phyloP scores from a whole-genome alignment of 2,329 filamentous ascomycete species.

The Elsinoe perseae region DNA sequence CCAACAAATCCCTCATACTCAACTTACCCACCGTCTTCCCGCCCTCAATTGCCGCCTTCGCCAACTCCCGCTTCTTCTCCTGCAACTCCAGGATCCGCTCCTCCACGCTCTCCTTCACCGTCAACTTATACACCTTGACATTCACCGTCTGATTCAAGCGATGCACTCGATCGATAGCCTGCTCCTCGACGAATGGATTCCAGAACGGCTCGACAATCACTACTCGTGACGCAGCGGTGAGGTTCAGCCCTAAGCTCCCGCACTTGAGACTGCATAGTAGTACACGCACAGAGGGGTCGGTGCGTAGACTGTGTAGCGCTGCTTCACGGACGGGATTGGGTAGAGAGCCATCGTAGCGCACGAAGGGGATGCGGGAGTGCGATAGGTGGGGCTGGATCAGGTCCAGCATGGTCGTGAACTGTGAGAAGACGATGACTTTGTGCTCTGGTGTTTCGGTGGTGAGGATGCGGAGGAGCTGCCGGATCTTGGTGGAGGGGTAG shows the following conservation, averaged over 20 bases:
- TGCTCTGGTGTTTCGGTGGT: conserved; percentile 68
- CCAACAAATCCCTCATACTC: conserved; percentile 85
- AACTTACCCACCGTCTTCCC: conserved; percentile 74
- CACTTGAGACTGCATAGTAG: conserved; percentile 91
- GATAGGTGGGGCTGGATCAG: conserved; percentile 86
- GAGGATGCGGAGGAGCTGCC: conserved; percentile 73
- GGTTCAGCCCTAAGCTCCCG: conserved; percentile 82
- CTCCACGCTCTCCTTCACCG: conserved; percentile 78
- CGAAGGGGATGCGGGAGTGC: conserved; percentile 65
- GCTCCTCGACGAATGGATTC: conserved; percentile 97
- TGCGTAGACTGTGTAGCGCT: conserved; percentile 67
- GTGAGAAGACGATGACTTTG: conserved; percentile 98
- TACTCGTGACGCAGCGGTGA: conserved; percentile 87
- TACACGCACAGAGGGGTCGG: conserved; percentile 66
- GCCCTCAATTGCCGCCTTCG: conserved; percentile 84
- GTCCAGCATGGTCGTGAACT: conserved; percentile 97
- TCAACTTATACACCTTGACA: conserved; percentile 91
- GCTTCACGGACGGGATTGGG: conserved; percentile 86
- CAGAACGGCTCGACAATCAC: conserved; percentile 97
- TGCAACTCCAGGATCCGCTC: conserved; percentile 91
- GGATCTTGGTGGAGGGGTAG: conserved; percentile 80
- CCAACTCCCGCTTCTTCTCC: conserved; percentile 84
- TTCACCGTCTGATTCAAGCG: conserved; percentile 95
- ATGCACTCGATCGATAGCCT: conserved; percentile 96
- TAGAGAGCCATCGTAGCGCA: conserved; percentile 93